Conservation (phyloP, 495 filamentous ascomycete species). For the Viridothelium virens region DNA sequence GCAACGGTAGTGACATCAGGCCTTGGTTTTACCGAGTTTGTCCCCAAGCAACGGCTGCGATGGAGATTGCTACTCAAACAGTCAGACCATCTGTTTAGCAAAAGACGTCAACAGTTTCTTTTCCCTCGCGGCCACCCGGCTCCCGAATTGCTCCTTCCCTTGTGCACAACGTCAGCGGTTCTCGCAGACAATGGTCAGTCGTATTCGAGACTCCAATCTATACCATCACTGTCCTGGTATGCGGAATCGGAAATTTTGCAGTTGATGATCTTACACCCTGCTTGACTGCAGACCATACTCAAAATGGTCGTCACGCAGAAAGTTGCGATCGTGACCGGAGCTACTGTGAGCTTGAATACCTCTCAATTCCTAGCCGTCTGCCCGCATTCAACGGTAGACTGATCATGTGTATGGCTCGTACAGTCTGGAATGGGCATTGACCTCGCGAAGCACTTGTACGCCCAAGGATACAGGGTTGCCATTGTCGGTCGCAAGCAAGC, state of each 20-base stretch:
- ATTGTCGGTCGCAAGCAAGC: conserved; percentile 29
- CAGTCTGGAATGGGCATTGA: conserved; percentile 31
- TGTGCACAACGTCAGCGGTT: background rate
- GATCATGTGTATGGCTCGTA: background rate
- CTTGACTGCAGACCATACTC: background rate
- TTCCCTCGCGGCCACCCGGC: background rate
- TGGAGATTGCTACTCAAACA: too few species aligned
- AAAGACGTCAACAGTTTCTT: too few species aligned
- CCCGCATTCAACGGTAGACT: background rate
- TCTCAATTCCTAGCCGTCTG: too few species aligned
- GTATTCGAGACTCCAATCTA: background rate
- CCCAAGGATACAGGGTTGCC: conserved; percentile 29
- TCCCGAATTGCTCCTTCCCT: background rate
- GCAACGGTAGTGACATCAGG: too few species aligned
- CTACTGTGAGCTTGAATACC: conserved; percentile 20
- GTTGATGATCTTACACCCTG: too few species aligned
- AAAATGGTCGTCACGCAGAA: conserved; percentile 5
- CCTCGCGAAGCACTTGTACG: conserved; percentile 26
- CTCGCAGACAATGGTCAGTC: background rate
- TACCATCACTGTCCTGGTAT: background rate
- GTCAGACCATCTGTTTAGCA: too few species aligned
- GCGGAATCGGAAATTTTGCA: background rate
- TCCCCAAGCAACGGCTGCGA: too few species aligned
- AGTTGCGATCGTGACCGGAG: conserved; percentile 33
- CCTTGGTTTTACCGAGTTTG: too few species aligned